These are phyloP conservation scores for Dimocarpus longan DNA, from an alignment of 345 rosid genomes.

Conservation along the genomic window DNA sequence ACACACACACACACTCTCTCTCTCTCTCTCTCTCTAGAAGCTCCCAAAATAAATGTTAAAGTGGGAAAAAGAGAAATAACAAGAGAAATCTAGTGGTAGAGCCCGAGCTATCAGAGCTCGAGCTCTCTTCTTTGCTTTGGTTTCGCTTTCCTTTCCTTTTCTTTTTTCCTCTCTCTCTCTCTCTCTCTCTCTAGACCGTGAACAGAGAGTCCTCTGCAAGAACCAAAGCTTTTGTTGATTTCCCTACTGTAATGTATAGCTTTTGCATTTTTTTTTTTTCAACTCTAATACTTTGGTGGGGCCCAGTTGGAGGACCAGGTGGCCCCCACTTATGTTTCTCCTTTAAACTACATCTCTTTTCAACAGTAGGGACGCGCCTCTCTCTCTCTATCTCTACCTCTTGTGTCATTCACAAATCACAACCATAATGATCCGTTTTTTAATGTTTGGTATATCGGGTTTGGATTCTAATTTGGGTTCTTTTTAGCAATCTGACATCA, in stretches of 20 bases:
- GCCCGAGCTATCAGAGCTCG: slow-evolving; percentile 27
- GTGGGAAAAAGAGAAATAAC: neutral
- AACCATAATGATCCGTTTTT: neutral
- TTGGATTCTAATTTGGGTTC: slow-evolving; percentile 3
- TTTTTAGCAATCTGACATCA: neutral
- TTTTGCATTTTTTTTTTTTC: slow-evolving; percentile 31
- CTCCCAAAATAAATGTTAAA: neutral
- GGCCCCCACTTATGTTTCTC: slow-evolving; percentile 52
- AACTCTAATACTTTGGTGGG: slow-evolving; percentile 16
- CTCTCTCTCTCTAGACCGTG: slow-evolving; percentile 10
- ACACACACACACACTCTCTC: too few relatives aligned
- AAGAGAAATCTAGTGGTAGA: slow-evolving; percentile 5
- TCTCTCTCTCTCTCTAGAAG: slow-evolving; percentile 1
- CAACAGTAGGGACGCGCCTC: slow-evolving; percentile 20
- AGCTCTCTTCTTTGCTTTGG: slow-evolving; percentile 6
- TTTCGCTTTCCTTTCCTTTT: neutral
- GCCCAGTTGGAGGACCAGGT: slow-evolving; percentile 30
- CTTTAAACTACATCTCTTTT: slow-evolving; percentile 59
- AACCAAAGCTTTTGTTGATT: slow-evolving; percentile 28
- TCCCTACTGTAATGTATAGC: slow-evolving; percentile 12
- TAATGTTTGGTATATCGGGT: neutral
- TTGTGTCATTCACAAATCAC: neutral
- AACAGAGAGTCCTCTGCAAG: slow-evolving; percentile 32
- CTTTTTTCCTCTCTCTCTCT: neutral
- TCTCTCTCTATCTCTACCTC: neutral